Percentiles rank a stretch among this genome's conserved stretches.
phyloP scores from a whole-genome alignment of 345 rosid species.

The Dimocarpus longan region DNA sequence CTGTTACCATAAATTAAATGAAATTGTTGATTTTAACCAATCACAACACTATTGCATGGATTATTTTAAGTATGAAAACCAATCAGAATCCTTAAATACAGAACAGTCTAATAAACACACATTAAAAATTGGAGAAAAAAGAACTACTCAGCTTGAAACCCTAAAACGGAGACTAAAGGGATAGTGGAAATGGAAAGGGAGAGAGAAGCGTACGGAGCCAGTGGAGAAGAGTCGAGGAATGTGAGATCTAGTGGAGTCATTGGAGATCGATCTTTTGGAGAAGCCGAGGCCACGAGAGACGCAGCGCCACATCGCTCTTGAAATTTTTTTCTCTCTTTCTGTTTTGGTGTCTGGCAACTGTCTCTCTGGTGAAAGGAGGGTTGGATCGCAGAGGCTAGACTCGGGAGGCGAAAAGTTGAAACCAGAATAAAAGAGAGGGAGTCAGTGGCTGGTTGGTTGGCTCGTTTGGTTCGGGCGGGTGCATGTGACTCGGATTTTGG shows the following conservation, averaged over 20 bases:
- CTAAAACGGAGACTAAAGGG: not conserved
- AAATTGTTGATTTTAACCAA: slow-evolving; percentile 1
- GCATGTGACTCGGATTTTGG: slow-evolving; percentile 1
- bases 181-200: not conserved
- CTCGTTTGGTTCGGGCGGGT: slow-evolving; percentile 8
- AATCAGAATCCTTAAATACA: slow-evolving; percentile 16
- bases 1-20: slow-evolving; percentile 34
- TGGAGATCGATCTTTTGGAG: slow-evolving; percentile 48
- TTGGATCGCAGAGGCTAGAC: slow-evolving; percentile 4
- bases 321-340: not conserved
- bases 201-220: slow-evolving; percentile 54
- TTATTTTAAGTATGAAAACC: not conserved
- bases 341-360: too few relatives aligned
- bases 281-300: slow-evolving; percentile 84
- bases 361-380: not conserved
- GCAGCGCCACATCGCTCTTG: slow-evolving; percentile 91
- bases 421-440: not conserved
- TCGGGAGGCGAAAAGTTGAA: not conserved
- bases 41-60: not conserved
- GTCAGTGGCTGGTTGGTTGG: not conserved
- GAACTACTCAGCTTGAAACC: not conserved
- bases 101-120: not conserved
- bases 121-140: not conserved
- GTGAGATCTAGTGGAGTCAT: slow-evolving; percentile 61
- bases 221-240: slow-evolving; percentile 72